A percentile compares a stretch with the other conserved stretches of the same genome.
phyloP scores from a whole-genome alignment of 2,329 filamentous ascomycete genomes.

The Myriangium duriaei region DNA sequence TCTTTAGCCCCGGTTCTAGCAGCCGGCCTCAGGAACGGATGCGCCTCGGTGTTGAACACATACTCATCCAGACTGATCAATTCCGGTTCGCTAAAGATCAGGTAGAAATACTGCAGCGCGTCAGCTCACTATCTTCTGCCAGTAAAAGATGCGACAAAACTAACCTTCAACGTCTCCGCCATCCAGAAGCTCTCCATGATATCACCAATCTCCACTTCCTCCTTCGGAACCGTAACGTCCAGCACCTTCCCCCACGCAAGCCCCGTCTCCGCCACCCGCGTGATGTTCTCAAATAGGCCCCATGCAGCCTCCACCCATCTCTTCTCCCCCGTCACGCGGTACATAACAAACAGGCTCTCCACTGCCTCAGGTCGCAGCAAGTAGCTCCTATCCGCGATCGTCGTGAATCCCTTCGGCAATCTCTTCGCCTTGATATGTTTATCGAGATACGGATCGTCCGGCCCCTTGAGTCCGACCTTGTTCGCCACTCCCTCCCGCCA shows the following conservation, averaged over 20 bases:
- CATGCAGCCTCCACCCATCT: constrained; percentile 34
- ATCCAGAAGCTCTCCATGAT: constrained; percentile 40
- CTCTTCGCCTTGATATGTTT: constrained; percentile 26
- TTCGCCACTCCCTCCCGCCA: constrained; percentile 33
- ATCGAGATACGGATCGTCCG: constrained; percentile 15
- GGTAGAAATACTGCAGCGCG: constrained; percentile 30
- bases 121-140: neutral
- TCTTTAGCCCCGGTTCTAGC: too few relatives aligned
- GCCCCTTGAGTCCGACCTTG: constrained; percentile 14
- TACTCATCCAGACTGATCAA: constrained; percentile 34
- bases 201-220: constrained; percentile 27
- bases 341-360: constrained; percentile 49
- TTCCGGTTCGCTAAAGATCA: constrained; percentile 32
- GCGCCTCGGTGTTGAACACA: constrained; percentile 40
- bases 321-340: constrained; percentile 45
- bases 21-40: constrained; percentile 30
- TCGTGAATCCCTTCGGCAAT: constrained; percentile 32
- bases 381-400: constrained; percentile 33
- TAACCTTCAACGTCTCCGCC: constrained; percentile 35
- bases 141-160: neutral
- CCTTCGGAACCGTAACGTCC: constrained; percentile 29
- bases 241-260: constrained; percentile 34
- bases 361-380: constrained; percentile 45
- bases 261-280: constrained; percentile 29
- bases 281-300: constrained; percentile 38